Evolutionary conservation across 139 green algal species (phyloP).

Genomic region (Volvox reticuliferus): DNA sequence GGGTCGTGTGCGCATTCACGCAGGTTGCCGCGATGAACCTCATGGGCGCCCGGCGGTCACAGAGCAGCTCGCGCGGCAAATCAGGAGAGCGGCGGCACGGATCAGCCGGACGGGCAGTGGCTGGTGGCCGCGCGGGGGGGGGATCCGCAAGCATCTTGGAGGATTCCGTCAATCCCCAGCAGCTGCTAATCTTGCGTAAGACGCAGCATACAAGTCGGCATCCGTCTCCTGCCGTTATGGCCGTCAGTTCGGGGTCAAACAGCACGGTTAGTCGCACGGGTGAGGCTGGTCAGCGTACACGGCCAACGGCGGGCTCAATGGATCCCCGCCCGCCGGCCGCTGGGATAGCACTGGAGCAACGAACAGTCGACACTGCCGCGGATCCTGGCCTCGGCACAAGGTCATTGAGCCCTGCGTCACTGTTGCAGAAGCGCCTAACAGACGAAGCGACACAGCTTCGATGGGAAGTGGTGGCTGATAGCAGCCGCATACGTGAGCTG

Average conservation of each 20-base stretch:
- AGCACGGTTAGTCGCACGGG: background rate
- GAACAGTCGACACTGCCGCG: background rate
- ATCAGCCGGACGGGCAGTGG: background rate
- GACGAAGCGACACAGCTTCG: constrained; percentile 20
- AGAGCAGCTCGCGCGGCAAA: background rate
- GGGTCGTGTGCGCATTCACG: background rate
- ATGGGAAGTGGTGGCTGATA: constrained; percentile 35
- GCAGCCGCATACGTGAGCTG: constrained; percentile 20
- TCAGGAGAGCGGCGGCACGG: constrained; percentile 6
- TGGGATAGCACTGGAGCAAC: background rate
- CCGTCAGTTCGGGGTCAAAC: background rate
- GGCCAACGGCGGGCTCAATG: background rate
- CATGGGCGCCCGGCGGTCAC: background rate
- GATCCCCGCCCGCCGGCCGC: background rate
- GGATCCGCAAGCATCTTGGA: constrained; percentile 24
- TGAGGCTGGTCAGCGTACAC: background rate
- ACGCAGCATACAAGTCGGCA: background rate
- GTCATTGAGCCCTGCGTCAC: background rate
- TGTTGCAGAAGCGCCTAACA: background rate
- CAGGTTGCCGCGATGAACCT: constrained; percentile 8
- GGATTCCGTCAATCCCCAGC: background rate
- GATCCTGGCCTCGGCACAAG: background rate
- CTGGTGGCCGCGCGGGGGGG: background rate
- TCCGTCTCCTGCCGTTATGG: background rate
- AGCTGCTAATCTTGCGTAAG: constrained; percentile 30